Evolutionary conservation across 306 rosid species (phyloP).

Genomic region (Medicago lupulina): DNA sequence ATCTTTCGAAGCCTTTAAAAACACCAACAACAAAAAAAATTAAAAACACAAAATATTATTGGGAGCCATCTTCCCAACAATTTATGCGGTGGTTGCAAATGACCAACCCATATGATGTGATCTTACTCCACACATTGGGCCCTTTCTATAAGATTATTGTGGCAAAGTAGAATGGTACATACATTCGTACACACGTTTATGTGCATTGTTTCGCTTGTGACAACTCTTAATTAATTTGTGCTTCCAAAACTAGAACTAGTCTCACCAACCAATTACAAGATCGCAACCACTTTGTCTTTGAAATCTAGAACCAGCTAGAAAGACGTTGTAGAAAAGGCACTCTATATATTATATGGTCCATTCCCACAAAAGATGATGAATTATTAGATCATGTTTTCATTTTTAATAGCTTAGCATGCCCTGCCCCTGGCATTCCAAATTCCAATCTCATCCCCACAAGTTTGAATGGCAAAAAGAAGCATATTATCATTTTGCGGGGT

Average conservation of each 20-base stretch:
- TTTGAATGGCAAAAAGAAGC: background rate
- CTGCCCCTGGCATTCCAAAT: background rate
- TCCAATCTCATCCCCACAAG: slow-evolving; percentile 6
- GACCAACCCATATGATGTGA: slow-evolving; percentile 58
- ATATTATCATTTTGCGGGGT: background rate
- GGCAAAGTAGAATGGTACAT: background rate
- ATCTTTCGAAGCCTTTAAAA: too few relatives aligned
- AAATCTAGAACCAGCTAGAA: slow-evolving; percentile 32
- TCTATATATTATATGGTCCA: slow-evolving; percentile 38
- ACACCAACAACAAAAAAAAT: too few relatives aligned
- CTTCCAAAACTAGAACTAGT: slow-evolving; percentile 15
- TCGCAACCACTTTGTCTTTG: slow-evolving; percentile 17
- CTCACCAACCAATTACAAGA: slow-evolving; percentile 21
- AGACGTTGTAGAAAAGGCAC: slow-evolving; percentile 32
- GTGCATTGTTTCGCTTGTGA: background rate
- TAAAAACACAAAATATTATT: too few relatives aligned
- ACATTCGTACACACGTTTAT: background rate
- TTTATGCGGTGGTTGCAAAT: slow-evolving; percentile 47
- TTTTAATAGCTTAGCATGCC: slow-evolving; percentile 27
- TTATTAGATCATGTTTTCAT: slow-evolving; percentile 15
- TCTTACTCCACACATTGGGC: slow-evolving; percentile 35
- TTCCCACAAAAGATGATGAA: slow-evolving; percentile 11
- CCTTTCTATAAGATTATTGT: slow-evolving; percentile 16
- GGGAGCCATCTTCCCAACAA: too few relatives aligned
- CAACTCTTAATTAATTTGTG: background rate